Percentiles rank a stretch among this genome's conserved stretches.
Evolutionary conservation across 345 rosid genomes (phyloP).

Genomic region (Salix viminalis): DNA sequence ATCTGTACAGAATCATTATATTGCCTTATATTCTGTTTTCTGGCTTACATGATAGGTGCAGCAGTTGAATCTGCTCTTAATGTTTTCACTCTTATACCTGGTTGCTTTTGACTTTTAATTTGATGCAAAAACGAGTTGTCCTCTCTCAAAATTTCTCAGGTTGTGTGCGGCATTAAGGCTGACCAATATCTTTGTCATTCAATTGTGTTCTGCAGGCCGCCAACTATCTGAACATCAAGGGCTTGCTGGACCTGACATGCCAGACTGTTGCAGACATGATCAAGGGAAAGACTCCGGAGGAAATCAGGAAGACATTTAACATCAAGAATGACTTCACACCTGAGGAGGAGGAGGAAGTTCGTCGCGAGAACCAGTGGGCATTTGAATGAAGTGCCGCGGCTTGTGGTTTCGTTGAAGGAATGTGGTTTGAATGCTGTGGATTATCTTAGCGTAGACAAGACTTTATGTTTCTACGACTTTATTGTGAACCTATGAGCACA

Average conservation of each 20-base stretch:
- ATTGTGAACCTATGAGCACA: neutral
- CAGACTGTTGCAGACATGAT: conserved; percentile 29
- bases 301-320: conserved; percentile 25
- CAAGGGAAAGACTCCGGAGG: conserved; percentile 24
- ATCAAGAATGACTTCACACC: conserved; percentile 25
- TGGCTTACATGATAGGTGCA: too few species aligned
- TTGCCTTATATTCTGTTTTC: too few species aligned
- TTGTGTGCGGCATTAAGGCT: too few species aligned
- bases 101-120: too few species aligned
- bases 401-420: neutral
- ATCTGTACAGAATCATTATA: too few species aligned
- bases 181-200: neutral
- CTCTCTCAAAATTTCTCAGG: too few species aligned
- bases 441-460: neutral
- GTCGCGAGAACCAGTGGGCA: conserved; percentile 32
- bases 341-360: conserved; percentile 28
- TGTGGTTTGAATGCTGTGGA: neutral
- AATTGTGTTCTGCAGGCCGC: conserved; percentile 19
- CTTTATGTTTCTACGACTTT: neutral
- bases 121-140: too few species aligned
- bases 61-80: too few species aligned
- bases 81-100: too few species aligned
- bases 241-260: conserved; percentile 25
- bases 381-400: conserved; percentile 9
- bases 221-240: conserved; percentile 29